Conservation (phyloP, 1,284 basidiomycete species). For the Leccinum fuscescens region DNA sequence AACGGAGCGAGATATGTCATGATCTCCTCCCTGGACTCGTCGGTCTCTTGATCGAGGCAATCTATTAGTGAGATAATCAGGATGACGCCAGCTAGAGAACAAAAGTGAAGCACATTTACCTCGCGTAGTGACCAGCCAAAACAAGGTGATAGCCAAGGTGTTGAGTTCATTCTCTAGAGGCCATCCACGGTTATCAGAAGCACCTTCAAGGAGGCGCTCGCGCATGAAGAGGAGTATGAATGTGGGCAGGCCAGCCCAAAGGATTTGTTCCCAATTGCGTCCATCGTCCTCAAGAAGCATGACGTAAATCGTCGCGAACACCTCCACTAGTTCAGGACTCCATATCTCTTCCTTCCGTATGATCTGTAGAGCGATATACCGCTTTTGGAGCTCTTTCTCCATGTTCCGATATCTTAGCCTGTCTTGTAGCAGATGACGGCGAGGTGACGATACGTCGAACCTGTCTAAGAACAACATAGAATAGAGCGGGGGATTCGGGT, state of each 20-base stretch:
- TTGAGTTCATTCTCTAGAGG: conserved; percentile 46
- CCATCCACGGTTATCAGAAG: conserved; percentile 43
- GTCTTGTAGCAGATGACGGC: conserved; percentile 33
- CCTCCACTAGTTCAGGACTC: conserved; percentile 39
- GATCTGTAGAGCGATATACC: conserved; percentile 43
- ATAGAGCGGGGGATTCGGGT: conserved; percentile 35
- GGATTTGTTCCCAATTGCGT: conserved; percentile 54
- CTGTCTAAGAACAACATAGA: conserved; percentile 37
- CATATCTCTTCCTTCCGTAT: conserved; percentile 38
- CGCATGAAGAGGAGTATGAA: conserved; percentile 43
- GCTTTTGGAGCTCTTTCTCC: conserved; percentile 39
- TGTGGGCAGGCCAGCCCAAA: conserved; percentile 40
- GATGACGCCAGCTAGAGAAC: not conserved
- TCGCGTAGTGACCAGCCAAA: conserved; percentile 45
- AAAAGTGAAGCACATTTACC: conserved; percentile 11
- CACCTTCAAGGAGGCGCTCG: conserved; percentile 38
- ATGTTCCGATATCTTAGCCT: conserved; percentile 26
- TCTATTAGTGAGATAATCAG: conserved; percentile 24
- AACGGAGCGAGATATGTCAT: conserved; percentile 42
- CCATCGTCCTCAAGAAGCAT: conserved; percentile 61
- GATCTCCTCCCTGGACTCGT: conserved; percentile 34
- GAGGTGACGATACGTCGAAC: conserved; percentile 42
- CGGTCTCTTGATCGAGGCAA: conserved; percentile 38
- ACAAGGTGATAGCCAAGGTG: conserved; percentile 44
- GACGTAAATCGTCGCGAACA: conserved; percentile 56